Percentiles rank a stretch among this genome's conserved stretches.
Conservation (phyloP, 2,329 filamentous ascomycete genomes). For the Coniochaeta sp. region DNA sequence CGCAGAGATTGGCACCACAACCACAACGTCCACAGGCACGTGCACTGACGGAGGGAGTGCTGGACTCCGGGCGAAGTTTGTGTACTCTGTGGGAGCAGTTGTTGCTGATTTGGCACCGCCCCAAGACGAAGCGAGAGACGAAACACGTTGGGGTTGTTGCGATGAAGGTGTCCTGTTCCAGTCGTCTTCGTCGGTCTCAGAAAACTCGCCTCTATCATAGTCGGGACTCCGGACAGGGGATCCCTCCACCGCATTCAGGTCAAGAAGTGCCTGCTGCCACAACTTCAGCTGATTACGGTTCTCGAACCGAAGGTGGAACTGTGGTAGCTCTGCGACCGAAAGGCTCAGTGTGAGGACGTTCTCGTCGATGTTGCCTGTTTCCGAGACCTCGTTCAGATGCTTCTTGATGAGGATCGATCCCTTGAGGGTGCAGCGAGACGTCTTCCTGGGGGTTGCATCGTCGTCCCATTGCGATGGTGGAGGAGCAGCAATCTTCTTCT, state of each 20-base stretch:
- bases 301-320: slow-evolving; percentile 88
- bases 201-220: slow-evolving; percentile 69
- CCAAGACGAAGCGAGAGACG: slow-evolving; percentile 76
- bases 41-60: slow-evolving; percentile 53
- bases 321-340: slow-evolving; percentile 84
- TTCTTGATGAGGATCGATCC: slow-evolving; percentile 98
- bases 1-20: slow-evolving; percentile 93
- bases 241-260: slow-evolving; percentile 67
- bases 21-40: slow-evolving; percentile 89
- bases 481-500: slow-evolving; percentile 64
- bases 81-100: slow-evolving; percentile 90
- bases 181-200: slow-evolving; percentile 84
- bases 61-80: slow-evolving; percentile 54
- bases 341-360: slow-evolving; percentile 82
- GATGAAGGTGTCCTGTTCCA: slow-evolving; percentile 52
- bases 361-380: slow-evolving; percentile 65
- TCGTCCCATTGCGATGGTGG: slow-evolving; percentile 61
- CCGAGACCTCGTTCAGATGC: slow-evolving; percentile 84
- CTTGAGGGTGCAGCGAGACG: slow-evolving; percentile 80
- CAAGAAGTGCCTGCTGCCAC: slow-evolving; percentile 82
- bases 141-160: slow-evolving; percentile 57
- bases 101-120: slow-evolving; percentile 75
- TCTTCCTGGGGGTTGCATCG: slow-evolving; percentile 50
- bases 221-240: slow-evolving; percentile 63
- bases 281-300: slow-evolving; percentile 77